Evolutionary conservation across 2,329 filamentous ascomycete species (phyloP).

Genomic region (Colletotrichum spaethianum): DNA sequence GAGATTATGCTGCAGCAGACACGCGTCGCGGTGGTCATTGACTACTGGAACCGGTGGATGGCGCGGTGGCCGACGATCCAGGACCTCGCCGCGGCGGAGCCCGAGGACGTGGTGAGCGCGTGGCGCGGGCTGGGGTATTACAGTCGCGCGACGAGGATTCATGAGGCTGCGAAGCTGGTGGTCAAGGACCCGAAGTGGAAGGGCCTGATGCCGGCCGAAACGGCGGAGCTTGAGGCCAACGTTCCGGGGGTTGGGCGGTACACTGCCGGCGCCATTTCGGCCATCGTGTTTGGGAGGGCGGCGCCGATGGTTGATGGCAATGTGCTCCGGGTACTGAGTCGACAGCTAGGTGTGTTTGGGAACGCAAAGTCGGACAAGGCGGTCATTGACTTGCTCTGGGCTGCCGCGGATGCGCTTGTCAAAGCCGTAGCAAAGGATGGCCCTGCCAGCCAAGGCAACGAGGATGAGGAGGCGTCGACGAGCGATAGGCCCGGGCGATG

Average conservation of each 20-base stretch:
- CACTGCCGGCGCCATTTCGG: slow-evolving; percentile 73
- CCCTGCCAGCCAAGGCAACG: slow-evolving; percentile 35
- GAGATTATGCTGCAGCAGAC: slow-evolving; percentile 79
- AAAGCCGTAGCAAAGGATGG: slow-evolving; percentile 62
- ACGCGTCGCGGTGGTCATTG: slow-evolving; percentile 72
- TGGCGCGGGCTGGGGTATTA: slow-evolving; percentile 77
- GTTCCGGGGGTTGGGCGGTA: slow-evolving; percentile 74
- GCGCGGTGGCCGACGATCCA: slow-evolving; percentile 71
- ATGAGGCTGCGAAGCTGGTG: slow-evolving; percentile 68
- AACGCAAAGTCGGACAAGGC: slow-evolving; percentile 70
- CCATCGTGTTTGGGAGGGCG: slow-evolving; percentile 73
- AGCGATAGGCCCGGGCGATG: slow-evolving; percentile 71
- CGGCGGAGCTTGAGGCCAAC: slow-evolving; percentile 61
- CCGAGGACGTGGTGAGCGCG: slow-evolving; percentile 70
- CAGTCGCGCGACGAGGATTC: slow-evolving; percentile 73
- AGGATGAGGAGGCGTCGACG: slow-evolving; percentile 45
- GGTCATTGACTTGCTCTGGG: slow-evolving; percentile 70
- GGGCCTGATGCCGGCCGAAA: slow-evolving; percentile 65
- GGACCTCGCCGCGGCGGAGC: slow-evolving; percentile 65
- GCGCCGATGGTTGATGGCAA: slow-evolving; percentile 76
- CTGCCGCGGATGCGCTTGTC: slow-evolving; percentile 69
- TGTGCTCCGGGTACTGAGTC: slow-evolving; percentile 71
- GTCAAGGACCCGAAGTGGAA: slow-evolving; percentile 56
- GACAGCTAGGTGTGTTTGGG: slow-evolving; percentile 70
- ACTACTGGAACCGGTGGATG: slow-evolving; percentile 76